phyloP scores from a whole-genome alignment of 2,329 filamentous ascomycete genomes.

The Tolypocladium endophyticum region DNA sequence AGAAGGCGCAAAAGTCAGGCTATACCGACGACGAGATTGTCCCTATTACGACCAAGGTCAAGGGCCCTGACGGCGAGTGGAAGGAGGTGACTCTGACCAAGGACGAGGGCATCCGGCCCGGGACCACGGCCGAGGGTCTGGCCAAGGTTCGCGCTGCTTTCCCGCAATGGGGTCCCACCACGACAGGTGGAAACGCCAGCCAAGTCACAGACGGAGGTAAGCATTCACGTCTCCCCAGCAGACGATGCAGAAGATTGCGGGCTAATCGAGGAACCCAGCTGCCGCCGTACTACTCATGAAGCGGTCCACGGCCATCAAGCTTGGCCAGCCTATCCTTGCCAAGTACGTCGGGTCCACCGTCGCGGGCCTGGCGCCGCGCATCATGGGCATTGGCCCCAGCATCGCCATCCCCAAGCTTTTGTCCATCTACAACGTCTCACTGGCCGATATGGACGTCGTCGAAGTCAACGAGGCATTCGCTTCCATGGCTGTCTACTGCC shows the following conservation, averaged over 20 bases:
- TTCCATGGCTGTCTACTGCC: slow-evolving; percentile 93
- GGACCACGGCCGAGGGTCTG: slow-evolving; percentile 76
- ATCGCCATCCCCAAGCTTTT: slow-evolving; percentile 75
- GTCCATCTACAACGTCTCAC: slow-evolving; percentile 61
- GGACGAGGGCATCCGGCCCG: slow-evolving; percentile 85
- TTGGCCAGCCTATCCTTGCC: slow-evolving; percentile 83
- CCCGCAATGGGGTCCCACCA: slow-evolving; percentile 75
- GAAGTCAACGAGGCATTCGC: slow-evolving; percentile 98
- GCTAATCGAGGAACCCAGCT: slow-evolving; percentile 30
- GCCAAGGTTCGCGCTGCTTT: slow-evolving; percentile 84
- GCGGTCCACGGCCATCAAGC: slow-evolving; percentile 74
- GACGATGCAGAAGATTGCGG: neutral
- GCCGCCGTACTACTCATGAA: slow-evolving; percentile 90
- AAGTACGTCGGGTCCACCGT: slow-evolving; percentile 92
- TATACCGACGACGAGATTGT: slow-evolving; percentile 92
- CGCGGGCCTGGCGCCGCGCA: slow-evolving; percentile 78
- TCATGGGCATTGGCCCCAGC: slow-evolving; percentile 90
- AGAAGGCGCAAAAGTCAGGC: slow-evolving; percentile 81
- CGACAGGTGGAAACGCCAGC: slow-evolving; percentile 86
- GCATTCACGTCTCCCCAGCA: slow-evolving; percentile 9
- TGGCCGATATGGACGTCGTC: slow-evolving; percentile 78
- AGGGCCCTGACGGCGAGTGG: slow-evolving; percentile 71
- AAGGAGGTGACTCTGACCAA: slow-evolving; percentile 69
- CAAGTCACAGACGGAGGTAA: slow-evolving; percentile 86
- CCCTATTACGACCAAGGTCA: slow-evolving; percentile 71